Conservation (phyloP, 352 stramenopile species). For the Phytophthora rubi region DNA sequence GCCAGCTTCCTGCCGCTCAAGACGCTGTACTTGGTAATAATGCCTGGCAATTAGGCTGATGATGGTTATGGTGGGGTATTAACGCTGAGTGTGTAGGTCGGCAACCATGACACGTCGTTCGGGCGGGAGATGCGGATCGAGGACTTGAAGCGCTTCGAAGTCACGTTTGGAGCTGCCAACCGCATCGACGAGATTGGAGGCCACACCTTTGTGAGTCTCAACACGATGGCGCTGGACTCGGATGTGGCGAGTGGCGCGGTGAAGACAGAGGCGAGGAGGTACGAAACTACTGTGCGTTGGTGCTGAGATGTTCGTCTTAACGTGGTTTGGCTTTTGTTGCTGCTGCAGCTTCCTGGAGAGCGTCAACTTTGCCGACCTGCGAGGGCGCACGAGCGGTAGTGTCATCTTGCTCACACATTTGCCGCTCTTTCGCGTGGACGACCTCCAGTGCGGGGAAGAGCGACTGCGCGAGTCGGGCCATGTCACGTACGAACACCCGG, state of each 20-base stretch:
- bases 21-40: constrained; percentile 64
- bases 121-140: constrained; percentile 48
- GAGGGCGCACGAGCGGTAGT: constrained; percentile 29
- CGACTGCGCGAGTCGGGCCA: constrained; percentile 62
- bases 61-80: not conserved
- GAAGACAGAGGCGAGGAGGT: constrained; percentile 60
- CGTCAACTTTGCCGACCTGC: constrained; percentile 41
- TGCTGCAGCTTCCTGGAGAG: constrained; percentile 54
- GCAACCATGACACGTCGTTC: constrained; percentile 84
- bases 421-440: constrained; percentile 62
- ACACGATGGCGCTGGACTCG: constrained; percentile 81
- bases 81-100: constrained; percentile 40
- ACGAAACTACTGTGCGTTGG: not conserved
- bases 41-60: not conserved
- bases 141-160: constrained; percentile 60
- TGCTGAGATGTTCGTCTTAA: not conserved
- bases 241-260: constrained; percentile 60
- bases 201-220: constrained; percentile 72
- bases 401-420: constrained; percentile 70
- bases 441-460: constrained; percentile 60
- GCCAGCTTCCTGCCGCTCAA: constrained; percentile 43
- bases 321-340: not conserved
- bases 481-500: constrained; percentile 81
- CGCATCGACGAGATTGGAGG: constrained; percentile 48
- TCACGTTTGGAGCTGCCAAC: constrained; percentile 68